A percentile compares a stretch with the other conserved stretches of the same genome.
Conservation (phyloP, 306 rosid genomes). For the Trichosanthes truncata region DNA sequence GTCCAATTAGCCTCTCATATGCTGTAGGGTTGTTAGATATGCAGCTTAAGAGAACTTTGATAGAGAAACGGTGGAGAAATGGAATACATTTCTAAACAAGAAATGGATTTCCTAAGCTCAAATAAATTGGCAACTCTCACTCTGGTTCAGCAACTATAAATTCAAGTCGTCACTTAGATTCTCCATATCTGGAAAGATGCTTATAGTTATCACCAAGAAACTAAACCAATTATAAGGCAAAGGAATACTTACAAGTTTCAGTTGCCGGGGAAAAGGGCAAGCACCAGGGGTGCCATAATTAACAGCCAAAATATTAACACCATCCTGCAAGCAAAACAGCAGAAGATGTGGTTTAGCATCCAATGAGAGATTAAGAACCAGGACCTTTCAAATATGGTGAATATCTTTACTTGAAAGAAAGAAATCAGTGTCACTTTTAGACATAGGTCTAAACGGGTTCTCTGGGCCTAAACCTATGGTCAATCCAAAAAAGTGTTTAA, state of each 20-base stretch:
- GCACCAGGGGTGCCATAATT: conserved; percentile 79
- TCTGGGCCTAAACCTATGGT: neutral
- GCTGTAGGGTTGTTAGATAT: too few species aligned
- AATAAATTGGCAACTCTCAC: neutral
- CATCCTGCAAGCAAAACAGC: conserved; percentile 51
- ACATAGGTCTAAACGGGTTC: neutral
- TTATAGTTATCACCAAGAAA: conserved; percentile 7
- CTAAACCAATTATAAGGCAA: conserved; percentile 5
- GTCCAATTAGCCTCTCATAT: too few species aligned
- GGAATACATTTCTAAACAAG: neutral
- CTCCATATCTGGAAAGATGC: neutral
- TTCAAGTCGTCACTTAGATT: neutral
- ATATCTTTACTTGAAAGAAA: neutral
- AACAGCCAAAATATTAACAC: conserved; percentile 72
- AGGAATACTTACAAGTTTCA: conserved; percentile 50
- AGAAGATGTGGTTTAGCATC: neutral
- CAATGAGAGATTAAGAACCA: neutral
- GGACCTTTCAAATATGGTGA: neutral
- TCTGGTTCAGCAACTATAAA: conserved; percentile 2
- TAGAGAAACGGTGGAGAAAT: neutral
- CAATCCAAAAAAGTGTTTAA: neutral
- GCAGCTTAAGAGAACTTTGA: too few species aligned
- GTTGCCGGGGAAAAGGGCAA: conserved; percentile 74
- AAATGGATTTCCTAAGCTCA: neutral
- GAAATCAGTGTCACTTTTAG: neutral